Evolutionary conservation across 1,284 basidiomycete species (phyloP), one percentile per base, ranked within the genome.

Genomic region (Rhodotorula sp.): DNA sequence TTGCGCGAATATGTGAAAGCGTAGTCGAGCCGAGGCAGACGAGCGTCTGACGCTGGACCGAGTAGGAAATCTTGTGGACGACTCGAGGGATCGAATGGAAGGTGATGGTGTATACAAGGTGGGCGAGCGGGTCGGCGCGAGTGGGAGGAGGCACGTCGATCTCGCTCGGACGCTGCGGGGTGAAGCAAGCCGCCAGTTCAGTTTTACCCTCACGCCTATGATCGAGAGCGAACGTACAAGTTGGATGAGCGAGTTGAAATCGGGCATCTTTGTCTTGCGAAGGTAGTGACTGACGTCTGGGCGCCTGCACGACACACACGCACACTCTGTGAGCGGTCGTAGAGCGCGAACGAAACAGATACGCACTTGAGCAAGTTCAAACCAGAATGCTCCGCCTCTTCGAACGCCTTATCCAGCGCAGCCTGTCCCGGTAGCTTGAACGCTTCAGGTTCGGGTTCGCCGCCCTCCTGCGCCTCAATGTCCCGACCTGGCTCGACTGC

Each of bases 11-110:
- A n/a, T 71, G 59, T 10, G 53, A 54, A n/a, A 71, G 52, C 29
- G 72, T 71, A 27, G 59, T 68, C 17, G 62, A 52, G 1, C 61
- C 72, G 32, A 67, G 59, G 27, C 61, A 63, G 32, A 59, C 52
- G 32, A 67, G n/a, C 7, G 46, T 51, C 29, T 67, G 66, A 1
- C 27, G 51, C 11, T 55, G 44, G 2, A 52, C 46, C 1, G n/a
- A 9, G 6, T 51, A 48, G 19, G 47, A 34, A 13, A 29, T 24
- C 5, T n/a, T 46, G 30, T 39, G 24, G 5, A 15, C 10, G n/a
- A 53, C 20, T 44, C 52, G 44, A 20, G 61, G 46, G 19, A 58
- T 29, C 2, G 51, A 46, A 32, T 63, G 66, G 24, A 67, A 59
- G 6, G 61, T 63, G 51, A 67, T 29, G 13, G 56, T 63, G 44